phyloP scores from a whole-genome alignment of 108 stramenopile genomes.

The Cylindrotheca fusiformis region DNA sequence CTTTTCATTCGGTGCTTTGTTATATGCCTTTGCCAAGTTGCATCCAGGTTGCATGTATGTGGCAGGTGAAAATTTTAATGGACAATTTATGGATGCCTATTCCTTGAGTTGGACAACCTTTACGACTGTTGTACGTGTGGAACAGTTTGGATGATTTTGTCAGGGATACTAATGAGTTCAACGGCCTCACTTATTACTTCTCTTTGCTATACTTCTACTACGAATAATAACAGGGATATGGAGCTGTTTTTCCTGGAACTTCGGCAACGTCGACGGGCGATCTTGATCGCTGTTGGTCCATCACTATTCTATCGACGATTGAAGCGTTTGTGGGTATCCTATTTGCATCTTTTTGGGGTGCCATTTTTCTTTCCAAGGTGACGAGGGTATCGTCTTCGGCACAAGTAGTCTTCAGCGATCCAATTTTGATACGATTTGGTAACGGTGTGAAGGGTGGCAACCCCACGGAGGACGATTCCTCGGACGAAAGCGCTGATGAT shows the following conservation, averaged over 20 bases:
- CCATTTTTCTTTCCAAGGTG: conserved; percentile 75
- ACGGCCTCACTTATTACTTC: background rate
- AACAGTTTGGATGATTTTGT: too few relatives aligned
- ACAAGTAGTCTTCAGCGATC: conserved; percentile 53
- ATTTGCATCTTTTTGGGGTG: conserved; percentile 61
- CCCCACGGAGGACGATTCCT: conserved; percentile 7
- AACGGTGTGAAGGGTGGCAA: conserved; percentile 32
- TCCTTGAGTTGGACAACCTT: conserved; percentile 56
- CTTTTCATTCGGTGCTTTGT: conserved; percentile 20
- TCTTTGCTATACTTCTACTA: background rate
- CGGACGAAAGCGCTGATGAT: background rate
- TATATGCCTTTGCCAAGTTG: conserved; percentile 15
- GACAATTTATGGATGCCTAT: conserved; percentile 48
- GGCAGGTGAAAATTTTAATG: conserved; percentile 26
- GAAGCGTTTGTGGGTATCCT: conserved; percentile 73
- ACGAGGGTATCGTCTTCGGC: conserved; percentile 58
- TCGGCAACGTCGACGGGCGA: conserved; percentile 22
- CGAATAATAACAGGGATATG: conserved; percentile 31
- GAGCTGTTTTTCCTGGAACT: conserved; percentile 36
- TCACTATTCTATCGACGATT: conserved; percentile 44
- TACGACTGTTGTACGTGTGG: conserved; percentile 35
- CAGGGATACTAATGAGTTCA: background rate
- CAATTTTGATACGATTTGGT: conserved; percentile 59
- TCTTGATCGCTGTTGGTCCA: conserved; percentile 33
- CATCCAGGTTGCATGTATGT: conserved; percentile 32